These are phyloP conservation scores for Chenopodium quinoa DNA, from an alignment of 148 eudicot genomes.

Conservation along the genomic window DNA sequence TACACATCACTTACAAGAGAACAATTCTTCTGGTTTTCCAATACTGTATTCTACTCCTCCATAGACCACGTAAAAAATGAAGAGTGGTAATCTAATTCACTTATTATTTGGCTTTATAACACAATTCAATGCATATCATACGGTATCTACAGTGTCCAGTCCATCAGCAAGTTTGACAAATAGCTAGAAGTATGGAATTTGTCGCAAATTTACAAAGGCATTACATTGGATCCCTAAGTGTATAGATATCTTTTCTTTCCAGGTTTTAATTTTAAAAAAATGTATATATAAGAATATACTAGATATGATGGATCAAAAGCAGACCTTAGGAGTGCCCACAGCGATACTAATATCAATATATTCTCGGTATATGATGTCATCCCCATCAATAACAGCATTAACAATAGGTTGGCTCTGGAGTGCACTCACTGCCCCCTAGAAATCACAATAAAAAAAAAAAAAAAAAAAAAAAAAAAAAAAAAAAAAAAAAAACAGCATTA, in stretches of 20 bases:
- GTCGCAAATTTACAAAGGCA: neutral
- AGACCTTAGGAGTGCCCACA: conserved; percentile 97
- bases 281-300: neutral
- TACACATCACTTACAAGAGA: neutral
- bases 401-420: conserved; percentile 87
- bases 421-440: conserved; percentile 88
- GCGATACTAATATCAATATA: conserved; percentile 94
- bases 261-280: too few species aligned
- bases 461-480: neutral
- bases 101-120: too few species aligned
- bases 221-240: neutral
- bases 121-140: neutral
- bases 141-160: neutral
- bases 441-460: neutral
- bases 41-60: too few species aligned
- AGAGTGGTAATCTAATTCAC: too few species aligned
- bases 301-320: conserved; percentile 9
- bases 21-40: neutral
- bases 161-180: neutral
- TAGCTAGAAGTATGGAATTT: neutral
- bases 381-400: conserved; percentile 95
- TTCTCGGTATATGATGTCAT: conserved; percentile 91
- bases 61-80: too few species aligned
- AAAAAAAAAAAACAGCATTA: neutral
- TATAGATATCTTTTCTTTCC: too few species aligned